Conservation (phyloP, 2,329 filamentous ascomycete species). For the Cryphonectria japonica region DNA sequence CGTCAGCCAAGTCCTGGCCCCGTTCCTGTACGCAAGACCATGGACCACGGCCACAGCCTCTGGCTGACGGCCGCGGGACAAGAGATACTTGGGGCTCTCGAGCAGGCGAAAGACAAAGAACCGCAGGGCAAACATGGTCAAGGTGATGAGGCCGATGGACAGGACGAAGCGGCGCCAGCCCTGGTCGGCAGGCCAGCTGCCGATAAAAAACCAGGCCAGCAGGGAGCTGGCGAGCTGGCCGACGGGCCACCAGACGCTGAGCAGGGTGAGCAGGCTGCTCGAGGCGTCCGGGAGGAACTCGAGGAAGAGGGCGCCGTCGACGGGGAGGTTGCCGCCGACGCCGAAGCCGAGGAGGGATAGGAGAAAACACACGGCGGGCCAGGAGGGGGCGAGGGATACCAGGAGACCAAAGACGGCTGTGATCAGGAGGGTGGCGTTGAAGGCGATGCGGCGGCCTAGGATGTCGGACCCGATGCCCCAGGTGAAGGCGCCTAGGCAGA, state of each 20-base stretch:
- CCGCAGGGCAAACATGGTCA: conserved; percentile 76
- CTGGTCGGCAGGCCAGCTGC: conserved; percentile 64
- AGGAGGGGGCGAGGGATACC: conserved; percentile 69
- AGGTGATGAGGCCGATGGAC: conserved; percentile 72
- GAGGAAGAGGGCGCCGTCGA: conserved; percentile 80
- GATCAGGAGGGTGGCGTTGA: conserved; percentile 79
- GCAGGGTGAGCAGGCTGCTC: conserved; percentile 73
- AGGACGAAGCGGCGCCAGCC: conserved; percentile 79
- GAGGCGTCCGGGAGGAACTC: conserved; percentile 80
- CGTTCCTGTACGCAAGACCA: conserved; percentile 75
- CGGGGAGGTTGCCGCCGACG: conserved; percentile 76
- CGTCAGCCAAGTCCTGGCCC: conserved; percentile 73
- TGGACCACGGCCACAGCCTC: conserved; percentile 83
- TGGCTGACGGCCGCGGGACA: conserved; percentile 74
- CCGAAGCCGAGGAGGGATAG: conserved; percentile 68
- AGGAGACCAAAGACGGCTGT: conserved; percentile 75
- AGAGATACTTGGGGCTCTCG: conserved; percentile 83
- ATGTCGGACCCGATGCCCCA: conserved; percentile 83
- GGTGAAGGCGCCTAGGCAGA: conserved; percentile 77
- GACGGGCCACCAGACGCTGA: conserved; percentile 88
- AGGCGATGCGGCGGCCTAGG: conserved; percentile 77
- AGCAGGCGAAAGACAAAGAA: conserved; percentile 82
- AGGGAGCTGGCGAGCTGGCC: conserved; percentile 75
- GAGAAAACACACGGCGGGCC: conserved; percentile 65
- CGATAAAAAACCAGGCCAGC: conserved; percentile 77